Conservation (phyloP, 192 early-diverging fungal genomes). For the Entomortierella beljakovae region DNA sequence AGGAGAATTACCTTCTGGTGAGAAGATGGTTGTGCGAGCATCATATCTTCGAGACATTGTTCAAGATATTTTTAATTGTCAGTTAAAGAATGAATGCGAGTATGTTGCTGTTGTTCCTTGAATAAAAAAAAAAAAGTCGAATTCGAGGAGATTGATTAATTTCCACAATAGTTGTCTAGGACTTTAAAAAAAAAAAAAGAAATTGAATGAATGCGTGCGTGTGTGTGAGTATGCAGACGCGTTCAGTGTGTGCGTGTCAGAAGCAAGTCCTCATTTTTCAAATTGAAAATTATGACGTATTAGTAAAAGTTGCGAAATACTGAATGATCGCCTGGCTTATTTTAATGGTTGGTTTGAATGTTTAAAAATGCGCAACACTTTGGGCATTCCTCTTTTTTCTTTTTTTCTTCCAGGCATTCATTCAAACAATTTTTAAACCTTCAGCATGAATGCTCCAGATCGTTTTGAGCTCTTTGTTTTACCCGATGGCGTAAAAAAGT, state of each 20-base stretch:
- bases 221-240: not conserved
- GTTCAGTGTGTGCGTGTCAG: not conserved
- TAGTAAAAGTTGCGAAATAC: too few species aligned
- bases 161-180: not conserved
- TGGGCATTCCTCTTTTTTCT: not conserved
- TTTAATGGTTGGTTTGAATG: too few species aligned
- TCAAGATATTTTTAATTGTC: not conserved
- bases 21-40: constrained; percentile 98
- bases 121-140: not conserved
- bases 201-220: not conserved
- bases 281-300: not conserved
- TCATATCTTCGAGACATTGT: constrained; percentile 97
- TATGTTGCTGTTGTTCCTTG: not conserved
- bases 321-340: too few species aligned
- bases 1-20: constrained; percentile 88
- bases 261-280: not conserved
- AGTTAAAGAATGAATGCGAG: not conserved
- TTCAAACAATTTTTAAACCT: too few species aligned
- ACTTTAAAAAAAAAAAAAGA: not conserved
- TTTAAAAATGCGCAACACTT: constrained; percentile 4
- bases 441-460: constrained; percentile 86
- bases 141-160: not conserved
- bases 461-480: constrained; percentile 85
- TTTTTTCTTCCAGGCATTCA: not conserved
- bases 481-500: constrained; percentile 82